Evolutionary conservation across 805 yeast species (phyloP), one percentile per base, ranked within the genome.

Genomic region (Pichia rugopelliculosa): DNA sequence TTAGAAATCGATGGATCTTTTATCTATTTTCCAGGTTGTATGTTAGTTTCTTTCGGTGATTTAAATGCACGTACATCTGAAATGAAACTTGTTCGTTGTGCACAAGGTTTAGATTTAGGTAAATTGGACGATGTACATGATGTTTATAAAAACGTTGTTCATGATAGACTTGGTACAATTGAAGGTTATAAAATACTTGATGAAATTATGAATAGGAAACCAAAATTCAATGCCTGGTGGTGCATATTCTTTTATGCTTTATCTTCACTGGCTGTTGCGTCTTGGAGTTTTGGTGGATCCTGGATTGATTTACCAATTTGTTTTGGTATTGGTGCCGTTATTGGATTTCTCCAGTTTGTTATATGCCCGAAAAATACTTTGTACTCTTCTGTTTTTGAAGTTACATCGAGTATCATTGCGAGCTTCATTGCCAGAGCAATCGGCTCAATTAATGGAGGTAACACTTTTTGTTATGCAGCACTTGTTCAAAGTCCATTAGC

Each of bases 41-140:
- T 91, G 96, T 78, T 91, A 53, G 81, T 87, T 11, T 85, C 96
- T 0, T 91, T 90, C 65, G 96, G 96, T 61, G 98, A 91, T 64
- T 84, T 89, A 3, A 80, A 95, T 0, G 88, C 97, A 0, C 86
- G 96, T 68, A 91, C 98, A 0, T 84, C 96, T 7, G 97, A 91
- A 64, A 90, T 91, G 65, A 95, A 87, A 57, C 71, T 91, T 51
- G 90, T 91, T 2, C 75, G 95, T 56, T 84, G 90, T 60, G 76
- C 80, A 2, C 97, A 91, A 61, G 97, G 96, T n/a, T 68, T 91
- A 44, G 84, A 91, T 60, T 67, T 91, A 43, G 76, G 85, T 52
- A 89, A 88, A 60, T 69, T 91, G 41, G 85, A 88, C 44, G 85
- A 84, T 49, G 81, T 89, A 2, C 96, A 91, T 65, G 73, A 76